These are phyloP conservation scores for Plasmodium berghei DNA, from an alignment of 169 alveolate species.

Conservation along the genomic window DNA sequence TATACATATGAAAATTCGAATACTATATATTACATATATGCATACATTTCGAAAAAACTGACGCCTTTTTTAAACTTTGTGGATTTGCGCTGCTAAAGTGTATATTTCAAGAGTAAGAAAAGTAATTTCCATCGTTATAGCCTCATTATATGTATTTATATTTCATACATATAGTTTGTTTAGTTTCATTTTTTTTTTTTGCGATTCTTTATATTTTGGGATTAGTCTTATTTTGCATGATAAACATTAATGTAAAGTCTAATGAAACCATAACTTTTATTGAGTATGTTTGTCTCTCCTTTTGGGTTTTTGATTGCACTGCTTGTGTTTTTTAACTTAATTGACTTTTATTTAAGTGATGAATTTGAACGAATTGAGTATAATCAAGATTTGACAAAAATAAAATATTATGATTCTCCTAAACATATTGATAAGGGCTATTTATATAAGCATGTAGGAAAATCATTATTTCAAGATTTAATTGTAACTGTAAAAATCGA, in stretches of 20 bases:
- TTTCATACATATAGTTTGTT: too few species aligned
- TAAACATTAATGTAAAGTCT: background rate
- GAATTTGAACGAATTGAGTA: constrained; percentile 50
- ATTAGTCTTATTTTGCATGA: too few species aligned
- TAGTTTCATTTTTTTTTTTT: too few species aligned
- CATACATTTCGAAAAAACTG: too few species aligned
- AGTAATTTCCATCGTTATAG: too few species aligned
- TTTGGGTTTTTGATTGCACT: constrained; percentile 10
- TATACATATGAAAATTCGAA: too few species aligned
- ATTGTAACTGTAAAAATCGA: constrained; percentile 25
- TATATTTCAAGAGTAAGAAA: too few species aligned
- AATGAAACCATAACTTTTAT: background rate
- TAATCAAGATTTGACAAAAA: constrained; percentile 42
- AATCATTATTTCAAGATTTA: constrained; percentile 43
- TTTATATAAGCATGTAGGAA: constrained; percentile 51
- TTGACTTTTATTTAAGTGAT: constrained; percentile 9
- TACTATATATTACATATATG: too few species aligned
- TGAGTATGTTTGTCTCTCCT: constrained; percentile 13
- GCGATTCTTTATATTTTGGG: too few species aligned
- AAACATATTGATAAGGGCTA: constrained; percentile 32
- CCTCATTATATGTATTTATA: too few species aligned
- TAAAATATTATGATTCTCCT: constrained; percentile 48
- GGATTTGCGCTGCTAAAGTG: too few species aligned
- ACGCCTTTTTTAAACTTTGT: too few species aligned
- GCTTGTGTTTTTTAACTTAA: background rate